A percentile compares a stretch with the other conserved stretches of the same genome.
Evolutionary conservation across 2,329 filamentous ascomycete species (phyloP).

Genomic region (Stromatinia cepivora): DNA sequence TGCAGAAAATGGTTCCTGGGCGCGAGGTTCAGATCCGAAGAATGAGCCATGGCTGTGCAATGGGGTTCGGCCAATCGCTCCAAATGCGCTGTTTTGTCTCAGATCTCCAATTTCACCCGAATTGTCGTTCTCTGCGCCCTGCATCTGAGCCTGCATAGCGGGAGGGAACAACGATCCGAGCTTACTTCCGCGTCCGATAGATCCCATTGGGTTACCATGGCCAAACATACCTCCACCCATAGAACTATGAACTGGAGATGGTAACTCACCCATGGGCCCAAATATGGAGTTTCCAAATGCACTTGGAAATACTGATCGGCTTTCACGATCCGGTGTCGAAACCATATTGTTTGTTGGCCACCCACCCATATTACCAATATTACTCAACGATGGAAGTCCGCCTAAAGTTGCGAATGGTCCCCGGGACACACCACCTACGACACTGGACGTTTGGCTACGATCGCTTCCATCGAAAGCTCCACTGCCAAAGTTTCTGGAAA

Average conservation of each 20-base stretch:
- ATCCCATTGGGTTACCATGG: conserved; percentile 51
- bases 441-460: conserved; percentile 89
- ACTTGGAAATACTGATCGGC: conserved; percentile 52
- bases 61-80: conserved; percentile 65
- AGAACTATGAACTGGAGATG: conserved; percentile 63
- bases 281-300: conserved; percentile 81
- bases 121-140: conserved; percentile 64
- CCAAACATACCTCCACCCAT: conserved; percentile 71
- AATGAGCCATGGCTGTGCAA: conserved; percentile 55
- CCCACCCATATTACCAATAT: conserved; percentile 48
- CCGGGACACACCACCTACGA: conserved; percentile 55
- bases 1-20: conserved; percentile 35
- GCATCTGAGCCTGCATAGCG: conserved; percentile 90
- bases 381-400: conserved; percentile 57
- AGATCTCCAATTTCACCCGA: conserved; percentile 60
- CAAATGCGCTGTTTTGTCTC: conserved; percentile 62
- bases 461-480: conserved; percentile 66
- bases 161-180: conserved; percentile 83
- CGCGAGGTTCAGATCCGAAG: conserved; percentile 47
- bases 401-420: conserved; percentile 68
- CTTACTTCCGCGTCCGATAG: conserved; percentile 75
- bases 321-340: conserved; percentile 66
- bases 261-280: conserved; percentile 73
- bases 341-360: conserved; percentile 57
- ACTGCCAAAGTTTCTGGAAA: conserved; percentile 53